Base-by-base conservation (phyloP, 2,329 filamentous ascomycete species). In the Calonectria montana region DNA sequence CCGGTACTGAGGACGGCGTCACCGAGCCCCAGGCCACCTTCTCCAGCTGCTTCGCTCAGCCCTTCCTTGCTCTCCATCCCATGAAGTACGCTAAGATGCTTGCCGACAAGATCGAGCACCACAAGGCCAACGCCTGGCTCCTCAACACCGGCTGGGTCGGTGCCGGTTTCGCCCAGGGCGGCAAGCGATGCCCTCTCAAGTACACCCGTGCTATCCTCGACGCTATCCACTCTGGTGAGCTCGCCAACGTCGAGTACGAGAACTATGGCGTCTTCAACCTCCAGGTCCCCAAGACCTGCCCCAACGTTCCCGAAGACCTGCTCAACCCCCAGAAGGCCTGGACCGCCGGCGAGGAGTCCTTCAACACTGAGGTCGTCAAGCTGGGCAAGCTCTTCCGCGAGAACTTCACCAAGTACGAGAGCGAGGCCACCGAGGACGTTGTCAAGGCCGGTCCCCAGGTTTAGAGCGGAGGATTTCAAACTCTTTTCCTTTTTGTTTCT, bases 51-150 rank as follows among this genome's bases (percentile, higher is more conserved):
- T 99, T 99, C 87, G 97, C 97, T 69, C 97, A 99, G 88, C 97
- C 97, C 74, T 99, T 99, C 95, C 89, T 99, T 81, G 97, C 97
- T 48, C 93, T 99, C 71, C 97, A 99, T 90, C 97, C 97, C 80
- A 99, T 99, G 97, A 94, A 94, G 85, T 99, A 99, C 87, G 97
- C 97, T 79, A 93, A 93, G 88, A 99, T 99, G 97, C 90, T 99
- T 74, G 97, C 97, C 43, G 94, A 98, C 85, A 98, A 98, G 93
- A 99, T 99, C 83, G 91, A 96, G 82, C 85, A 94, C 79, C 95
- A 99, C 92, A 94, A 95, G 81, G 93, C 95, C 86, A 97, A 98
- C 84, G 97, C 96, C 80, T 99, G 97, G 97, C 90, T 99, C 78
- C 93, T 99, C 85, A 98, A 98, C 93, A 98, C 96, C 80, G 96